Percentiles rank a stretch among this genome's conserved stretches.
Conservation (phyloP, 2,329 filamentous ascomycete species). For the Pseudopyricularia javanii region DNA sequence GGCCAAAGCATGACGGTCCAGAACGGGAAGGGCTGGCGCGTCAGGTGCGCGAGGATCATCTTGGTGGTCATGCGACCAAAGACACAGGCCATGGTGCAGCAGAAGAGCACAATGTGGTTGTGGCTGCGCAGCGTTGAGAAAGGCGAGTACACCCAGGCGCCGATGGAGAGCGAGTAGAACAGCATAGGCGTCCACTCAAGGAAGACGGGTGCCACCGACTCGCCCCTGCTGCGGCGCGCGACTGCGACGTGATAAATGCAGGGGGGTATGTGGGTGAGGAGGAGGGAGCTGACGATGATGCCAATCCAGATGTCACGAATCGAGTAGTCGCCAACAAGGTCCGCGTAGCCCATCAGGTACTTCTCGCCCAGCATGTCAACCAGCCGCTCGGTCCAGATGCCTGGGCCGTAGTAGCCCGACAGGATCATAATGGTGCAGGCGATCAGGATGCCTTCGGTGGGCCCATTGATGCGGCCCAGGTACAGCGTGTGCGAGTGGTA, state of each 20-base stretch:
- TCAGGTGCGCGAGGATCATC: slow-evolving; percentile 93
- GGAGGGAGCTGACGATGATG: slow-evolving; percentile 51
- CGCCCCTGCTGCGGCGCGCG: slow-evolving; percentile 58
- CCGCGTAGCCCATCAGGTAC: slow-evolving; percentile 30
- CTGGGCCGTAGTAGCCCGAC: slow-evolving; percentile 78
- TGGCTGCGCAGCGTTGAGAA: slow-evolving; percentile 69
- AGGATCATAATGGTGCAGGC: slow-evolving; percentile 76
- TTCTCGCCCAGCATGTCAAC: slow-evolving; percentile 53
- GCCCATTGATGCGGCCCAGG: slow-evolving; percentile 91
- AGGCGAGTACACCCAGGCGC: slow-evolving; percentile 81
- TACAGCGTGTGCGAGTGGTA: slow-evolving; percentile 98
- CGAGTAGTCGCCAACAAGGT: slow-evolving; percentile 56
- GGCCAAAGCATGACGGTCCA: slow-evolving; percentile 89
- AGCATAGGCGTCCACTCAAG: slow-evolving; percentile 89
- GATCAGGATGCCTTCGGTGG: slow-evolving; percentile 87
- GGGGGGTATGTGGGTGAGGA: slow-evolving; percentile 70
- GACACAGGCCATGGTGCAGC: slow-evolving; percentile 88
- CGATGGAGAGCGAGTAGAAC: slow-evolving; percentile 63
- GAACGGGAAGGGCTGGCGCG: slow-evolving; percentile 86
- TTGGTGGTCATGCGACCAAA: slow-evolving; percentile 98
- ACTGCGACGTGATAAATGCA: slow-evolving; percentile 78
- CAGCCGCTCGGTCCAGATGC: slow-evolving; percentile 72
- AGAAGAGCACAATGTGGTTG: slow-evolving; percentile 86
- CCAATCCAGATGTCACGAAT: slow-evolving; percentile 82
- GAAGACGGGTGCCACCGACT: slow-evolving; percentile 72